Evolutionary conservation across 305 asterid genomes (phyloP).

Genomic region (Andrographis paniculata): DNA sequence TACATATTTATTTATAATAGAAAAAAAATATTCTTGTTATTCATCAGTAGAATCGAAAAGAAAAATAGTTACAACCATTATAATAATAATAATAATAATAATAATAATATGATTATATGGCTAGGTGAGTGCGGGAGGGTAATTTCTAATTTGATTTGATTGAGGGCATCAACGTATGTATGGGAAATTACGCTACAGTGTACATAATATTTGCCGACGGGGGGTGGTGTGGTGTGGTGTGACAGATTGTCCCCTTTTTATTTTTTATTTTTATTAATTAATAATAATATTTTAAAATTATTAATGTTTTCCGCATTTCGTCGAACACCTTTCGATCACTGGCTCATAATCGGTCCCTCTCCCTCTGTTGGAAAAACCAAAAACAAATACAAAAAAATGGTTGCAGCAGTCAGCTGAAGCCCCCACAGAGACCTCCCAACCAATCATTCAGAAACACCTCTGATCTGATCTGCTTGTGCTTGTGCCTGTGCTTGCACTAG

Average conservation of each 20-base stretch:
- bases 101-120: no score
- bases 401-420: constrained; percentile 4
- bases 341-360: no score
- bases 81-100: no score
- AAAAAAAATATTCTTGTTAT: no score
- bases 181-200: not conserved
- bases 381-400: constrained; percentile 6
- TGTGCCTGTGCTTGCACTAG: not conserved
- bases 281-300: no score
- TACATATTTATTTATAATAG: no score
- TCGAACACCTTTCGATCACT: constrained; percentile 25
- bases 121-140: no score
- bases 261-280: no score
- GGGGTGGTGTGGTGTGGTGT: not conserved
- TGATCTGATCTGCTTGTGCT: not conserved
- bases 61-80: no score
- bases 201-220: constrained; percentile 5
- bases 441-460: constrained; percentile 40
- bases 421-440: constrained; percentile 47
- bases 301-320: constrained; percentile 31
- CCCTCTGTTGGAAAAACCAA: constrained; percentile 2
- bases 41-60: constrained; percentile 5
- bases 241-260: constrained; percentile 39
- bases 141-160: no score
- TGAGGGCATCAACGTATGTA: no score